phyloP scores from a whole-genome alignment of 2,329 filamentous ascomycete genomes.

The Macrophomina tecta region DNA sequence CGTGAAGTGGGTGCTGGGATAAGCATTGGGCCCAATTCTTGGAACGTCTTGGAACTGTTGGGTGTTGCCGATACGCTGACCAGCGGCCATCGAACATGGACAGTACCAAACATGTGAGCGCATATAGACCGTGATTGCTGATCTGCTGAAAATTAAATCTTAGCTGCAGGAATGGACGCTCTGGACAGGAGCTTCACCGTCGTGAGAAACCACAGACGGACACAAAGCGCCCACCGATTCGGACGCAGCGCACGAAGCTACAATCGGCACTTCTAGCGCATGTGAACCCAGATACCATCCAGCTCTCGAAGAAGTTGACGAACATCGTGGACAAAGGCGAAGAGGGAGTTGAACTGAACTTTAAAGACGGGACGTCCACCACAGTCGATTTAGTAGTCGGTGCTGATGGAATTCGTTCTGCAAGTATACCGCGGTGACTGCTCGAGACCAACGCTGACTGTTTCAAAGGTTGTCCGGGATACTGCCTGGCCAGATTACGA shows the following conservation, averaged over 20 bases:
- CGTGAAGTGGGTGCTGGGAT: constrained; percentile 37
- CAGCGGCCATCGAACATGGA: constrained; percentile 42
- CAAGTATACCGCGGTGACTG: background rate
- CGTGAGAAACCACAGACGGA: constrained; percentile 29
- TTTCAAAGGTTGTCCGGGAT: constrained; percentile 48
- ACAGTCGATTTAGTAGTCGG: constrained; percentile 57
- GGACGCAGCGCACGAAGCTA: constrained; percentile 42
- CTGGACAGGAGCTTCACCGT: constrained; percentile 38
- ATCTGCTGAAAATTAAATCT: background rate
- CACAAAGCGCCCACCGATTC: constrained; percentile 25
- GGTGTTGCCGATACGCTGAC: constrained; percentile 46
- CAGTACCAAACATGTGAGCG: constrained; percentile 41
- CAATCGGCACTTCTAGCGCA: constrained; percentile 57
- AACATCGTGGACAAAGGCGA: constrained; percentile 46
- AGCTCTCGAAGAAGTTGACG: constrained; percentile 53
- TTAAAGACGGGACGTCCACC: constrained; percentile 53
- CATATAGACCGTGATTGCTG: background rate
- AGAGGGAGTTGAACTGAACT: constrained; percentile 41
- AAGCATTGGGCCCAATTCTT: constrained; percentile 38
- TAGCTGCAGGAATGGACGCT: constrained; percentile 40
- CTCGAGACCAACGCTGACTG: background rate
- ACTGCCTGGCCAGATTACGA: constrained; percentile 51
- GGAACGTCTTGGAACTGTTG: constrained; percentile 55
- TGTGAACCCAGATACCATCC: constrained; percentile 53
- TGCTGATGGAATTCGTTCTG: constrained; percentile 59